phyloP scores from a whole-genome alignment of 495 filamentous ascomycete genomes.

The Neurospora sp. region DNA sequence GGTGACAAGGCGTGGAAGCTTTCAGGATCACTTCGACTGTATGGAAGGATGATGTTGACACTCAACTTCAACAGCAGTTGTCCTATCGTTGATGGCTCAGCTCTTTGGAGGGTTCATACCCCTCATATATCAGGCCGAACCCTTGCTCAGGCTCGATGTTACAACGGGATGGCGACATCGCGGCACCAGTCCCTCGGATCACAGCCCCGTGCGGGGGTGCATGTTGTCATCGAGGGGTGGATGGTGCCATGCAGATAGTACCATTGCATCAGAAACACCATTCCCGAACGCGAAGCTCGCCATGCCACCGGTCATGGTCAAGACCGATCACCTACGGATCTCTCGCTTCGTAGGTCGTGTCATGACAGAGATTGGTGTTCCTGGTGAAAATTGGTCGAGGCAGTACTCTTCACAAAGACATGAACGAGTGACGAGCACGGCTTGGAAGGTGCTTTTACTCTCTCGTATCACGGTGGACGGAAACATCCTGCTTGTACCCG shows the following conservation, averaged over 20 bases:
- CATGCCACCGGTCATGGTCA: not conserved
- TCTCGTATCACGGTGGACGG: not conserved
- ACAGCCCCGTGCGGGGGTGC: not conserved
- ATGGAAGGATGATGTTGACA: not conserved
- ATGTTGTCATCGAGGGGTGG: slow-evolving; percentile 5
- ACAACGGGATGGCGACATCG: not conserved
- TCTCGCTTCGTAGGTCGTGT: not conserved
- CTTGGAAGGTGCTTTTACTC: not conserved
- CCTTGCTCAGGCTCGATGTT: not conserved
- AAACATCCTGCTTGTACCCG: not conserved
- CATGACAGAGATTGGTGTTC: not conserved
- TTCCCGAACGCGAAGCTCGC: not conserved
- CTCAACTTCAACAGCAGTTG: not conserved
- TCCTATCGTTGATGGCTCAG: not conserved
- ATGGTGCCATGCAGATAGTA: slow-evolving; percentile 3
- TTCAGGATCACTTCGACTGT: not conserved
- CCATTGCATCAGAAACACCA: not conserved
- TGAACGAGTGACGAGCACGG: not conserved
- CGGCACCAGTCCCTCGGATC: not conserved
- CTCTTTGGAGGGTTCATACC: not conserved
- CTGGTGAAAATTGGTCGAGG: not conserved
- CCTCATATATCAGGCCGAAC: not conserved
- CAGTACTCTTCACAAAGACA: not conserved
- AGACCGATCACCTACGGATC: not conserved
- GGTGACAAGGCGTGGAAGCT: not conserved